These are phyloP conservation scores for Lupinus albus DNA, from an alignment of 306 rosid genomes.

Conservation along the genomic window DNA sequence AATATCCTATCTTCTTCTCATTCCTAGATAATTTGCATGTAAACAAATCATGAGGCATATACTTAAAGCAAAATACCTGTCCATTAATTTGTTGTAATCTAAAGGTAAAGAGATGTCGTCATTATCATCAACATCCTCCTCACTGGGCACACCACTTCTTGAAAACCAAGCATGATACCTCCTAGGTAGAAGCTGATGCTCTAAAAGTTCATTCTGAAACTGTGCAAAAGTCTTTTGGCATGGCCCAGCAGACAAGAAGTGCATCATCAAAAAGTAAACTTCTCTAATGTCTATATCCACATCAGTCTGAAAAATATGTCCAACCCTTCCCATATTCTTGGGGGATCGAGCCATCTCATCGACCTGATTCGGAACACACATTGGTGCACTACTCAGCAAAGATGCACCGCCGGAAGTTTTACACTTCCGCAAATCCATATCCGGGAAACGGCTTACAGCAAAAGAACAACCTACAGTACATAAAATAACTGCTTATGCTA, in stretches of 20 bases:
- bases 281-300: constrained; percentile 72
- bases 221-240: constrained; percentile 66
- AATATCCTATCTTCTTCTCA: neutral
- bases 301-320: constrained; percentile 38
- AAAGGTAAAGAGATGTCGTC: constrained; percentile 74
- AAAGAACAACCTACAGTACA: constrained; percentile 29
- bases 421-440: constrained; percentile 67
- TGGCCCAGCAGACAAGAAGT: constrained; percentile 80
- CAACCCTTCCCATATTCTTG: constrained; percentile 35
- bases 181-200: constrained; percentile 84
- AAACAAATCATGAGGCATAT: neutral
- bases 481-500: neutral
- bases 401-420: constrained; percentile 52
- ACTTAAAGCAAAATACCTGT: constrained; percentile 57
- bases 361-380: constrained; percentile 55
- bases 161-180: constrained; percentile 94
- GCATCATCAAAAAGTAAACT: constrained; percentile 79
- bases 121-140: constrained; percentile 52
- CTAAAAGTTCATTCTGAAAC: constrained; percentile 69
- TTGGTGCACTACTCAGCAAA: constrained; percentile 47
- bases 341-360: constrained; percentile 53
- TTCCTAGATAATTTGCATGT: neutral
- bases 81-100: constrained; percentile 58
- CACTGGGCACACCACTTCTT: constrained; percentile 50
- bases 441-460: constrained; percentile 46